Percentiles rank a stretch among this genome's conserved stretches.
phyloP scores from a whole-genome alignment of 805 yeast genomes.

The Wickerhamomyces bovis region DNA sequence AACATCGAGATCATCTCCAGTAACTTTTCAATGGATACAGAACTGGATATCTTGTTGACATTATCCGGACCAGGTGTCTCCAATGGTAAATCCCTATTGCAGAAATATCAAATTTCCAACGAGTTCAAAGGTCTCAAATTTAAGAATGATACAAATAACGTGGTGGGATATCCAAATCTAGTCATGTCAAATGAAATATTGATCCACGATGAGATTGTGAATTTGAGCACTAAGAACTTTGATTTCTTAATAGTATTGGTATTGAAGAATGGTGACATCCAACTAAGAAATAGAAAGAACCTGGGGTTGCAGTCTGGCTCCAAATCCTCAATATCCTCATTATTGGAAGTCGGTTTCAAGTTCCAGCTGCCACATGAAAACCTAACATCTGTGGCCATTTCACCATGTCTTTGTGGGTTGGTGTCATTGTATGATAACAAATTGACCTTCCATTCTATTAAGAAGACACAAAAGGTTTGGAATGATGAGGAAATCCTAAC shows the following conservation, averaged over 20 bases:
- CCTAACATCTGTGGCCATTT: conserved; percentile 35
- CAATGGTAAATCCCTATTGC: conserved; percentile 15
- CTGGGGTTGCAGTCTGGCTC: conserved; percentile 20
- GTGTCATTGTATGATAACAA: conserved; percentile 25
- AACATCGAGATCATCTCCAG: conserved; percentile 43
- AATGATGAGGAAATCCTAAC: conserved; percentile 16
- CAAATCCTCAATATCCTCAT: conserved; percentile 32
- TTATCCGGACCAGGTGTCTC: conserved; percentile 26
- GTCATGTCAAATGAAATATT: conserved; percentile 17
- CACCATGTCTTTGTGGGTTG: conserved; percentile 46
- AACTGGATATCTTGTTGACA: conserved; percentile 40
- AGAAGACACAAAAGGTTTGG: conserved; percentile 2
- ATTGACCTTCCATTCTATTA: conserved; percentile 9
- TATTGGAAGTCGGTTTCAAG: conserved; percentile 50
- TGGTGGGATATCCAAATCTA: conserved; percentile 17
- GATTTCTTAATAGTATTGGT: conserved; percentile 36
- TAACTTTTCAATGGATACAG: conserved; percentile 33
- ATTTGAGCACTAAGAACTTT: conserved; percentile 29
- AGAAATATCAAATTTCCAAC: conserved; percentile 19
- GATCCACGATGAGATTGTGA: conserved; percentile 22
- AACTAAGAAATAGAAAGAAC: conserved; percentile 35
- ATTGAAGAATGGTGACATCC: conserved; percentile 40
- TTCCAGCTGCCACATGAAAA: conserved; percentile 32
- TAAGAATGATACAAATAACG: conserved; percentile 12
- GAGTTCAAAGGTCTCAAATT: conserved; percentile 19